phyloP scores from a whole-genome alignment of 164 flowering plant genomes.

The Protea cynaroides region DNA sequence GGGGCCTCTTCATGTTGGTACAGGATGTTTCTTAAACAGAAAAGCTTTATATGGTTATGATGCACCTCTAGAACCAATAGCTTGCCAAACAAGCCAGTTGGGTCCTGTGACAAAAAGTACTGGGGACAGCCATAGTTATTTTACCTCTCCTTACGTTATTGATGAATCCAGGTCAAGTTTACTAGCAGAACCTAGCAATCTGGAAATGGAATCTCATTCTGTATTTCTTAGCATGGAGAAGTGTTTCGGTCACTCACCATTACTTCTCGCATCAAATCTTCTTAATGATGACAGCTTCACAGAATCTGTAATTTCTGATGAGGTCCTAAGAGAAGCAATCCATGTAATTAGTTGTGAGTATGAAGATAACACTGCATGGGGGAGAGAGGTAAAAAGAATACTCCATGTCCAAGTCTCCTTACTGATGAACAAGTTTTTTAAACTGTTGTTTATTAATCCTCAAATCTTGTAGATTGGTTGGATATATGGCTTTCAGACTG shows the following conservation, averaged over 20 bases:
- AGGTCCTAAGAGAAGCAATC: conserved; percentile 35
- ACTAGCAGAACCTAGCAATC: conserved; percentile 8
- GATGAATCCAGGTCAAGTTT: conserved; percentile 15
- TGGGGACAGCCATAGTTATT: background rate
- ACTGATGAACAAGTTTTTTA: too few relatives aligned
- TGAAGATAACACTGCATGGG: conserved; percentile 36
- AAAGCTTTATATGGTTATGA: conserved; percentile 39
- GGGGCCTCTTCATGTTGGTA: conserved; percentile 33
- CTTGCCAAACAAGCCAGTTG: conserved; percentile 10
- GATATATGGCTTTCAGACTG: conserved; percentile 27
- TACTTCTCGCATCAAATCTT: conserved; percentile 30
- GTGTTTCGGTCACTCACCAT: conserved; percentile 26
- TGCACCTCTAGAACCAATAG: conserved; percentile 15
- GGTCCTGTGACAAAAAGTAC: conserved; percentile 12
- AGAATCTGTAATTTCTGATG: conserved; percentile 20
- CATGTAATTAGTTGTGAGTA: conserved; percentile 33
- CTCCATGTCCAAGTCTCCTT: background rate
- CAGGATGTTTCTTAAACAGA: conserved; percentile 35
- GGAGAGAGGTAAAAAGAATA: conserved; percentile 32
- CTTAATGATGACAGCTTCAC: conserved; percentile 24
- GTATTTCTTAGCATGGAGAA: conserved; percentile 23
- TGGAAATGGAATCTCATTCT: conserved; percentile 10
- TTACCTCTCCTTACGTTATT: conserved; percentile 2
- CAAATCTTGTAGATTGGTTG: conserved; percentile 26
- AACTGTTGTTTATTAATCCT: background rate